phyloP scores from a whole-genome alignment of 2,329 filamentous ascomycete genomes.

The Purpureocillium takamizusanense region DNA sequence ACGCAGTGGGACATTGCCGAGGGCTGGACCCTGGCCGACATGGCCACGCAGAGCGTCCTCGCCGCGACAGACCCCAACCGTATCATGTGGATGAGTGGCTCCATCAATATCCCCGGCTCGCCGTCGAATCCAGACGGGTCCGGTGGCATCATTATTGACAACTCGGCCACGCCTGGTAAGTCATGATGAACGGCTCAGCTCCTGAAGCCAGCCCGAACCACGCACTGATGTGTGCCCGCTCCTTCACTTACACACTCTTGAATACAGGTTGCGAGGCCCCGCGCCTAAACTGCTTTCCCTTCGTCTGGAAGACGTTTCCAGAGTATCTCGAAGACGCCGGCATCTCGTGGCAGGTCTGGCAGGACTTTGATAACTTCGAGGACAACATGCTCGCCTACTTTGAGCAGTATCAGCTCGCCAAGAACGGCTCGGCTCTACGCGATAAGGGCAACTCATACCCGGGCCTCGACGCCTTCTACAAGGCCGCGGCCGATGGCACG shows the following conservation, averaged over 20 bases:
- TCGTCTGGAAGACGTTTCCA: constrained; percentile 41
- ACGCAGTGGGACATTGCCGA: constrained; percentile 47
- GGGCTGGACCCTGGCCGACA: constrained; percentile 32
- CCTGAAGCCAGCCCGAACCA: too few relatives aligned
- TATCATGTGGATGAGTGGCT: constrained; percentile 23
- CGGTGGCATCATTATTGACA: constrained; percentile 38
- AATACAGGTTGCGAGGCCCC: constrained; percentile 27
- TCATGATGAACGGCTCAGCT: neutral
- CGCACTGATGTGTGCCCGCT: constrained; percentile 5
- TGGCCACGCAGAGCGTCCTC: constrained; percentile 9
- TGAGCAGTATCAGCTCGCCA: constrained; percentile 9
- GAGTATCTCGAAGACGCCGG: constrained; percentile 37
- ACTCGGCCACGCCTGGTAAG: constrained; percentile 21
- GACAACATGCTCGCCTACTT: constrained; percentile 41
- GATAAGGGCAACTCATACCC: constrained; percentile 27
- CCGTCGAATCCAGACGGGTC: constrained; percentile 19
- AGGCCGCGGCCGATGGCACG: constrained; percentile 35
- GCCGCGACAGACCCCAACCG: constrained; percentile 38
- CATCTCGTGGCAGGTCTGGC: constrained; percentile 41
- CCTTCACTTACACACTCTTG: neutral
- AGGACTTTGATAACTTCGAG: constrained; percentile 39
- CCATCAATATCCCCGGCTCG: constrained; percentile 37
- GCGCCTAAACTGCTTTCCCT: constrained; percentile 38
- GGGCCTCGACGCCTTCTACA: constrained; percentile 38
- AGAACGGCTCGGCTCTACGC: constrained; percentile 7